Evolutionary conservation across 768 basidiomycete genomes (phyloP).

Genomic region (Trichaptum fuscoviolaceum): DNA sequence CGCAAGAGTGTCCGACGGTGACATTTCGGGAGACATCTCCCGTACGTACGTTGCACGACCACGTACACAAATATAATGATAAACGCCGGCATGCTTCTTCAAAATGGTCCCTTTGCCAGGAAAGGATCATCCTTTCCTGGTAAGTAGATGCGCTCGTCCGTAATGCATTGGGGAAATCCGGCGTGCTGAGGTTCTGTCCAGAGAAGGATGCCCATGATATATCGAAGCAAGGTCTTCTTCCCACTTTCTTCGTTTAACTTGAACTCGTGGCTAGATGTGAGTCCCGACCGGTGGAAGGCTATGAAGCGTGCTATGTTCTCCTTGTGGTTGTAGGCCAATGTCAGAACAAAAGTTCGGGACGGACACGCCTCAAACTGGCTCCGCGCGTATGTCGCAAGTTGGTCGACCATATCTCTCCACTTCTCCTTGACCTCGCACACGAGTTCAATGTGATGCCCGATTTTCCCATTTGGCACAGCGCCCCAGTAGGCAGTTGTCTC

Average conservation of each 20-base stretch:
- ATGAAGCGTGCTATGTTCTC: not conserved
- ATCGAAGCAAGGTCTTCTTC: not conserved
- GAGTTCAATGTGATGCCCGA: not conserved
- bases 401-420: not conserved
- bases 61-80: not conserved
- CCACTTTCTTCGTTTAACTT: not conserved
- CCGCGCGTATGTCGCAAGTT: constrained; percentile 1
- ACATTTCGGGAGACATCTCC: not conserved
- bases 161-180: not conserved
- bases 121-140: not conserved
- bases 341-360: not conserved
- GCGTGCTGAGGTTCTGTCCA: constrained; percentile 1
- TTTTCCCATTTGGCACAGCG: not conserved
- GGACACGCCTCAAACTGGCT: not conserved
- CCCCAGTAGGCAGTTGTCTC: not conserved
- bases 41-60: not conserved
- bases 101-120: not conserved
- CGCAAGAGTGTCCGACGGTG: not conserved
- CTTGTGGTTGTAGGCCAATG: not conserved
- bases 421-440: not conserved
- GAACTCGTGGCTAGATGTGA: not conserved
- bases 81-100: not conserved
- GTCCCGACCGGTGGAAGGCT: not conserved
- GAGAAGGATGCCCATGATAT: not conserved
- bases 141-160: not conserved